Evolutionary conservation across 768 basidiomycete species (phyloP).

Genomic region (Hortiboletus campestris): DNA sequence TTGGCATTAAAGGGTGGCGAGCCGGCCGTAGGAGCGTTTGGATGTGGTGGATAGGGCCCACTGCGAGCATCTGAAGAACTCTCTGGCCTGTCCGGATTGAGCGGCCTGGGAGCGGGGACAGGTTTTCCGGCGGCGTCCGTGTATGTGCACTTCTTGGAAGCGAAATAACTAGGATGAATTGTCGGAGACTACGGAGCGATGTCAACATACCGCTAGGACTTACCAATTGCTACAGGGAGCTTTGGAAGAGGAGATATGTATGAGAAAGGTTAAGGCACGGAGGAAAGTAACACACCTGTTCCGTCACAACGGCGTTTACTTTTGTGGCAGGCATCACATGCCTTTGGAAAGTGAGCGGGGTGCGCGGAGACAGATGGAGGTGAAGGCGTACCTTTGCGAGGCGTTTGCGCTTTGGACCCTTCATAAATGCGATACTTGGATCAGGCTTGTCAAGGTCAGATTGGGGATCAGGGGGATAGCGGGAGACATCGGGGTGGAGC

Average conservation of each 20-base stretch:
- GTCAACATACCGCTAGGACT: slow-evolving; percentile 12
- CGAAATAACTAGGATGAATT: slow-evolving; percentile 58
- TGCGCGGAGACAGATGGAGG: background rate
- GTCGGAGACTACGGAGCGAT: slow-evolving; percentile 3
- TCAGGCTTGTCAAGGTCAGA: slow-evolving; percentile 31
- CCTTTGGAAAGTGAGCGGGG: slow-evolving; percentile 32
- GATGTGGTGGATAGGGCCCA: slow-evolving; percentile 13
- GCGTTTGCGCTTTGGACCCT: slow-evolving; percentile 52
- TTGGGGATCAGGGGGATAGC: slow-evolving; percentile 16
- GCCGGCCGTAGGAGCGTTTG: slow-evolving; percentile 11
- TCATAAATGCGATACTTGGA: slow-evolving; percentile 43
- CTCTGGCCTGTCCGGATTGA: slow-evolving; percentile 41
- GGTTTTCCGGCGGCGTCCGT: slow-evolving; percentile 75
- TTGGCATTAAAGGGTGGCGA: slow-evolving; percentile 15
- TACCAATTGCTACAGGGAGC: slow-evolving; percentile 84
- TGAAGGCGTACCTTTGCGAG: slow-evolving; percentile 44
- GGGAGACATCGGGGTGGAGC: slow-evolving; percentile 21
- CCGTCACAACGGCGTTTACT: slow-evolving; percentile 84
- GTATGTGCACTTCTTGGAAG: slow-evolving; percentile 78
- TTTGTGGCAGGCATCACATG: slow-evolving; percentile 84
- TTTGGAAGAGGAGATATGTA: slow-evolving; percentile 28
- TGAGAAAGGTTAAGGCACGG: slow-evolving; percentile 6
- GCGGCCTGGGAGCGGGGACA: slow-evolving; percentile 68
- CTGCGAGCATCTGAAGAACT: slow-evolving; percentile 26
- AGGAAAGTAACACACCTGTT: slow-evolving; percentile 49